Evolutionary conservation across 2,329 filamentous ascomycete species (phyloP).

Genomic region (Aplosporella prunicola): DNA sequence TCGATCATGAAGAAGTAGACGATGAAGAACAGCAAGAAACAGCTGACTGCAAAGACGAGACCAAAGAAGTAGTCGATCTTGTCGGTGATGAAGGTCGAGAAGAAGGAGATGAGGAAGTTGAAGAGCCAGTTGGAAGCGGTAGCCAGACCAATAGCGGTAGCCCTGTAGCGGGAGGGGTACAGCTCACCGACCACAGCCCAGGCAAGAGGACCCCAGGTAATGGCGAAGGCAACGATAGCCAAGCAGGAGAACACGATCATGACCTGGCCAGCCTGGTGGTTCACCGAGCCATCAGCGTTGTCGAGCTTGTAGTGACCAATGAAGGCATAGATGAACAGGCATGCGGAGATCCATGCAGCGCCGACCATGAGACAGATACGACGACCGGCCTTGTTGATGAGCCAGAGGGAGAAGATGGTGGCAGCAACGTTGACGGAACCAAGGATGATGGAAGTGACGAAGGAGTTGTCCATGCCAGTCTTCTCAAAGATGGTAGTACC

Average conservation of each 20-base stretch:
- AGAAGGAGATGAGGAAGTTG: constrained; percentile 49
- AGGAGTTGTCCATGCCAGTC: constrained; percentile 33
- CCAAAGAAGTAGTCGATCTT: constrained; percentile 65
- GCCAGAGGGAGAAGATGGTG: constrained; percentile 38
- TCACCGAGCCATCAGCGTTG: constrained; percentile 22
- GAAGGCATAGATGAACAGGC: constrained; percentile 47
- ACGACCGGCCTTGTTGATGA: constrained; percentile 39
- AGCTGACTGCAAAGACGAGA: constrained; percentile 66
- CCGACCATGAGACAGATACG: constrained; percentile 36
- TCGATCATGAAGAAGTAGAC: constrained; percentile 75
- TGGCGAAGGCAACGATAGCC: constrained; percentile 57
- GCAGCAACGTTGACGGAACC: constrained; percentile 40
- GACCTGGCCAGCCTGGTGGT: constrained; percentile 43
- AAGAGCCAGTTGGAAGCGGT: constrained; percentile 37
- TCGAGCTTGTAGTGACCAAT: constrained; percentile 37
- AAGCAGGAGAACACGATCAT: constrained; percentile 62
- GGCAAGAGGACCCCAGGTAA: constrained; percentile 60
- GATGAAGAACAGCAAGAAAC: constrained; percentile 52
- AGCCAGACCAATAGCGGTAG: constrained; percentile 25
- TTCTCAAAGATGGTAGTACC: constrained; percentile 38
- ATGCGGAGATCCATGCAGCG: constrained; percentile 43
- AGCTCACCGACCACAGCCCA: constrained; percentile 62
- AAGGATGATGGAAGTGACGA: constrained; percentile 39
- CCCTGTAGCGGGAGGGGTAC: constrained; percentile 48
- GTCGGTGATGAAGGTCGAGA: constrained; percentile 67